Base-by-base conservation (phyloP, 2,329 filamentous ascomycete genomes). In the Cladosporium sp. region DNA sequence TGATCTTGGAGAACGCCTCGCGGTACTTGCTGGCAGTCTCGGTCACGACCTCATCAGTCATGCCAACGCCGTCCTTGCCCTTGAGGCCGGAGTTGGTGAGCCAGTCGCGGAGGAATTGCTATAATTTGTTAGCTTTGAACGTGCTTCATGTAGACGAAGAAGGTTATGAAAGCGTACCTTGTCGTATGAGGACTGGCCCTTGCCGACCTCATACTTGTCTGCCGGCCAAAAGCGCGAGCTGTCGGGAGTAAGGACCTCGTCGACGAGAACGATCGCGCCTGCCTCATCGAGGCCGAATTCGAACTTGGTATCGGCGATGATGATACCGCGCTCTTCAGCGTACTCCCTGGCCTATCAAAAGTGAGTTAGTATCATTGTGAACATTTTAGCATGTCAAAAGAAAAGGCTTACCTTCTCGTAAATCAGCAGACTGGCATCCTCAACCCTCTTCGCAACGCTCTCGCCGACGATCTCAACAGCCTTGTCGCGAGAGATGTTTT, bases 161-260 rank as follows among this genome's bases (percentile, higher is more conserved):
- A 25, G 25, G 25, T 6, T 25, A 25, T 25, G 25, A 25, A 25
- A 3, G 60, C 62, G 22, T 62, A 66, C 66, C 65, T 97, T 97
- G 72, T 97, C 92, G 66, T 93, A 94, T 75, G 89, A 94, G 57
- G 88, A 82, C 78, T 95, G 91, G 59, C 88, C 82, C 62, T 80
- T 81, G 1, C 92, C 92, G 17, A 89, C 75, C 70, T 86, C 82
- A 71, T 93, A 95, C 47, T 80, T 80, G 43, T 85, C 85, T 63
- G 82, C 84, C 0, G 87, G 86, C 92, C 93, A 97, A 81, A 96
- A 96, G 15, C 92, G 84, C 52, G 88, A 93, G 65, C 73, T 77
- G 63, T 81, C 79, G 2, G 92, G 91, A 7, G 91, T 95, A 61
- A 96, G 77, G 20, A 95, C 90, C 77, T 96, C 91, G 70, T 96